Percentiles rank a stretch among this genome's conserved stretches.
Evolutionary conservation across 495 filamentous ascomycete species (phyloP).

Genomic region (Penicillium coffeae): DNA sequence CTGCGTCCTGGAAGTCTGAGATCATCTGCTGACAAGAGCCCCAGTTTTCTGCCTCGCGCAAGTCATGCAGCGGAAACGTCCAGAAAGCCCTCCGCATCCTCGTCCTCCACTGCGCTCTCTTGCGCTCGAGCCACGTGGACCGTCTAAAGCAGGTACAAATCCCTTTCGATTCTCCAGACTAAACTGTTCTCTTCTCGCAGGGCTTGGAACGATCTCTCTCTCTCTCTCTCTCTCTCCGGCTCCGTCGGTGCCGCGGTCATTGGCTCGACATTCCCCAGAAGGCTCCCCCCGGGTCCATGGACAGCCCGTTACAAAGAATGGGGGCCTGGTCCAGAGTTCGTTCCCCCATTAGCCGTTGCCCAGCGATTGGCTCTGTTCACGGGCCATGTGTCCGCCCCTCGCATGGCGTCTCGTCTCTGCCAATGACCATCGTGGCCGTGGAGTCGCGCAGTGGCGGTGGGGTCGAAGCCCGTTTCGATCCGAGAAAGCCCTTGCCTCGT

Average conservation of each 20-base stretch:
- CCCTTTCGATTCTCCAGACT: constrained; percentile 25
- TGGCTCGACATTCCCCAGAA: constrained; percentile 3
- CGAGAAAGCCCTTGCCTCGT: constrained; percentile 1
- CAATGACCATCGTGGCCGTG: constrained; percentile 8
- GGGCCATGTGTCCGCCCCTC: constrained; percentile 22
- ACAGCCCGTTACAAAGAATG: neutral
- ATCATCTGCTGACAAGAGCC: too few species aligned
- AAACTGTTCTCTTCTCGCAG: too few species aligned
- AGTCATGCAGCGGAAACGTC: constrained; percentile 17
- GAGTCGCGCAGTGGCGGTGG: constrained; percentile 5
- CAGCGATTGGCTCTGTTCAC: constrained; percentile 3
- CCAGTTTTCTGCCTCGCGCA: constrained; percentile 1
- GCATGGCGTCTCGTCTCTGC: constrained; percentile 14
- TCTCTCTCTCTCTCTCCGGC: too few species aligned
- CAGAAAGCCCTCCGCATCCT: constrained; percentile 12
- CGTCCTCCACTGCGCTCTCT: constrained; percentile 1
- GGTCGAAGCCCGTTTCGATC: constrained; percentile 1
- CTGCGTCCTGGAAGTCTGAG: too few species aligned
- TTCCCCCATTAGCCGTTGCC: constrained; percentile 4
- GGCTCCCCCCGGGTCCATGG: too few species aligned
- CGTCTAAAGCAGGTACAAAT: constrained; percentile 22
- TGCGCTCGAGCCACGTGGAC: constrained; percentile 21
- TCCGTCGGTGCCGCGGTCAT: constrained; percentile 3
- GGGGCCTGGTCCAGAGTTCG: constrained; percentile 3
- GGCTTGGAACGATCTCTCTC: too few species aligned